Evolutionary conservation across 768 basidiomycete species (phyloP), one percentile per base, ranked within the genome.

Genomic region (Podaxis carcinomalis): DNA sequence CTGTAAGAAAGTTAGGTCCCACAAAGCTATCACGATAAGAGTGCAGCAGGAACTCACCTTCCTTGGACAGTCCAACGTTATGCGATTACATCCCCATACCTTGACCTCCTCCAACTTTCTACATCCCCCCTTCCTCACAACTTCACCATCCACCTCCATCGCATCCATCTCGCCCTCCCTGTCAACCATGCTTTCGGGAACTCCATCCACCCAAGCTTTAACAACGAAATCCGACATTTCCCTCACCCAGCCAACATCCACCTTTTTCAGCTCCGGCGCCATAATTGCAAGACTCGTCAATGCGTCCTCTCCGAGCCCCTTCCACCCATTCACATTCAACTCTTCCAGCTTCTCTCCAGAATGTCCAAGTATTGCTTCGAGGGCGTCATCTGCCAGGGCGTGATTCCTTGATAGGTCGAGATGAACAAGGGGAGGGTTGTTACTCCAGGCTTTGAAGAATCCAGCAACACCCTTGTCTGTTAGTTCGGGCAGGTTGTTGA

Each of bases 161-260:
- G 47, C 36, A 32, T 62, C 49, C 9, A 61, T 64, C 21, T 63
- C 61, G 39, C 66, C 44, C 11, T 37, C 25, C 4, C 25, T 19
- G 25, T 36, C 32, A 13, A 4, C 51, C 46, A 4, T 32, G 19
- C 28, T 10, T 21, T 49, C 35, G 10, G 59, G 59, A 5, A 25
- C 74, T 4, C 76, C 76, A 47, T 78, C 78, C 64, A 94, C 67
- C 65, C 94, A 74, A 13, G 76, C 82, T 72, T 91, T 88, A 63
- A 98, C 74, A 2, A 89, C 79, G 68, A 90, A 95, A 72, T 98
- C 90, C 61, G 95, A 89, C 42, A 91, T 79, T 21, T 83, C 80
- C 51, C 95, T 77, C 66, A 94, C 94, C 83, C 90, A 98, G 1
- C 95, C 89, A 2, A 95, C 73, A 68, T 98, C 91, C 42, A 98